Conservation (phyloP, 768 basidiomycete genomes). For the Mycena crocata region DNA sequence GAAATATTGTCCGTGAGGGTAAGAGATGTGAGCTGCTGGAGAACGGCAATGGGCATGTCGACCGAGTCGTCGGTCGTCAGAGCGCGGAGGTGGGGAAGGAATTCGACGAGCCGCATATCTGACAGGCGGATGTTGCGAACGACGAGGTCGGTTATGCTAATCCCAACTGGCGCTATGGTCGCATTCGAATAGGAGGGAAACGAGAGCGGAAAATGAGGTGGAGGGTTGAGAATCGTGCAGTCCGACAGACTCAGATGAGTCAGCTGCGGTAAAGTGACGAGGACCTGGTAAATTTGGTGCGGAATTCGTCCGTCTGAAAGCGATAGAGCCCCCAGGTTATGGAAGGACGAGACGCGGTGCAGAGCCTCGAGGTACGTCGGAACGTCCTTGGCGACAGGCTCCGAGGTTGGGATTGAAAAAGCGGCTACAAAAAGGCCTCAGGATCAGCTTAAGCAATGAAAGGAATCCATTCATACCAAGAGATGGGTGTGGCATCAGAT, state of each 20-base stretch:
- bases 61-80: background rate
- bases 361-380: background rate
- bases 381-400: background rate
- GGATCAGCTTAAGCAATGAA: too few species aligned
- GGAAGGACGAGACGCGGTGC: background rate
- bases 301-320: background rate
- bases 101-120: background rate
- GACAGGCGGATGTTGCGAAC: background rate
- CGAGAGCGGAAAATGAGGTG: background rate
- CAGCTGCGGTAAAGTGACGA: background rate
- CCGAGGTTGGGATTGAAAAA: background rate
- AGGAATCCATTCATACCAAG: background rate
- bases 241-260: background rate
- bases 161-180: background rate
- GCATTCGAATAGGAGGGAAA: background rate
- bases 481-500: too few species aligned
- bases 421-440: background rate
- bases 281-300: background rate
- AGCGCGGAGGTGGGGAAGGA: background rate
- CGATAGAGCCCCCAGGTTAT: background rate
- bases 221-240: background rate
- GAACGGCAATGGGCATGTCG: background rate
- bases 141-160: background rate
- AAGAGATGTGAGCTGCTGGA: background rate
- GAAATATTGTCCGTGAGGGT: background rate